Base-by-base conservation (phyloP, 768 basidiomycete species). In the Antrodiella citrinella region DNA sequence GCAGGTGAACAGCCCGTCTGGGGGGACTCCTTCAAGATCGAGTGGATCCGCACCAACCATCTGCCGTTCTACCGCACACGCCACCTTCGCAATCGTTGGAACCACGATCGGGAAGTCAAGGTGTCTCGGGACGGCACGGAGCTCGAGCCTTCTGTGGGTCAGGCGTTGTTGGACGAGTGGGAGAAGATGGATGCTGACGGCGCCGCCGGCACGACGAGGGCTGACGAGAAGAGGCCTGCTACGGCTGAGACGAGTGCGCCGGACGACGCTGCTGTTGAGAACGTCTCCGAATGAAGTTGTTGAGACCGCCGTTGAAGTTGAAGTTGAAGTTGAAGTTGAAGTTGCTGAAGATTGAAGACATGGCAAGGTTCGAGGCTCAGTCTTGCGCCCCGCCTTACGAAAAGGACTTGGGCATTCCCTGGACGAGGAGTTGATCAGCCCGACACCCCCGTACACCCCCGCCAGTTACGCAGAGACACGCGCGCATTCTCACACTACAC, bases 51-150 rank as follows among this genome's bases (percentile, higher is more conserved):
- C 56, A 86, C 81, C 0, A 69, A 77, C 11, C 73, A 75, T 2
- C 63, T 97, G 2, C 81, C 90, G 0, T 97, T 97, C 66, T 67
- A 72, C 54, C 78, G 78, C 42, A 86, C 86, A 26, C 76, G 83
- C 22, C 86, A 91, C 61, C 65, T 96, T 47, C 81, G 89, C 39
- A 98, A 97, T 62, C 84, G 86, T 2, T 97, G 93, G 92, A 97
- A 97, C 58, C 80, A 90, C 56, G 88, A 86, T 51, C 71, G 80
- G 45, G 83, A 88, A 59, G 75, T 89, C 42, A 86, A 89, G 69
- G 80, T 89, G 5, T 91, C 88, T 11, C 72, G 89, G 44, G 91
- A 94, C 62, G 94, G 94, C 15, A 96, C 93, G 1, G 94, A 97
- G 62, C 64, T 98, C 18, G 94, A 97, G 62, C 91, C 93, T 2